Base-by-base conservation (phyloP, 768 basidiomycete species). In the Phanerochaete carnosa region DNA sequence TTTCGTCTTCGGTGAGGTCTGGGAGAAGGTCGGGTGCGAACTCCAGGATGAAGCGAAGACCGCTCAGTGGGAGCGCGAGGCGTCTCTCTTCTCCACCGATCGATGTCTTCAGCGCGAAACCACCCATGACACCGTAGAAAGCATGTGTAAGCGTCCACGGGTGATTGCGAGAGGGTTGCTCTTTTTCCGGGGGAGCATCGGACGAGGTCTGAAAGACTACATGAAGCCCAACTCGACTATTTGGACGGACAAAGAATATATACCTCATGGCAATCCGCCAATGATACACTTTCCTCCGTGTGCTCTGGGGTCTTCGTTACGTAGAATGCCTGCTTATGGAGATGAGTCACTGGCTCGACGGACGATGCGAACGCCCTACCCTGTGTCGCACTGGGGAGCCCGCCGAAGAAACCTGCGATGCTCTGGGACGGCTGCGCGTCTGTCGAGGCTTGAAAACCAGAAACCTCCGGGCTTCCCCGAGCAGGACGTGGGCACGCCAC, bases 121-220 rank as follows among this genome's bases (percentile, higher is more conserved):
- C 73, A 55, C 70, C 64, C 72, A 70, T 70, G 37, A 67, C 26
- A 9, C 65, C 63, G 56, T 71, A 72, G 46, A 66, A 66, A 3
- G 57, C 68, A 29, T 72, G 71, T 3, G 66, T 64, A 28, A 63
- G 47, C 1, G 71, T 66, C 66, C 68, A 69, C 11, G 22, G 43
- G 26, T 50, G 57, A 13, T 37, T 28, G 22, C 35, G 33, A 13
- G 37, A 25, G 45, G 15, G 23, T 9, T 28, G 13, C 19, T 35
- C 30, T 32, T 28, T 19, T 4, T 22, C 15, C 16, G 22, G 3
- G 43, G 16, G 15, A 9, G 43, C 47, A 13, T 49, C 47, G n/a
- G 47, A 26, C 25, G 47, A 16, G 4, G n/a, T 49, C 47, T 49
- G n/a, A n/a, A 26, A 2, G 16, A 3, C 3, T 4, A 16, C n/a